phyloP scores from a whole-genome alignment of 78 protist species.

The Emiliania huxleyi region DNA sequence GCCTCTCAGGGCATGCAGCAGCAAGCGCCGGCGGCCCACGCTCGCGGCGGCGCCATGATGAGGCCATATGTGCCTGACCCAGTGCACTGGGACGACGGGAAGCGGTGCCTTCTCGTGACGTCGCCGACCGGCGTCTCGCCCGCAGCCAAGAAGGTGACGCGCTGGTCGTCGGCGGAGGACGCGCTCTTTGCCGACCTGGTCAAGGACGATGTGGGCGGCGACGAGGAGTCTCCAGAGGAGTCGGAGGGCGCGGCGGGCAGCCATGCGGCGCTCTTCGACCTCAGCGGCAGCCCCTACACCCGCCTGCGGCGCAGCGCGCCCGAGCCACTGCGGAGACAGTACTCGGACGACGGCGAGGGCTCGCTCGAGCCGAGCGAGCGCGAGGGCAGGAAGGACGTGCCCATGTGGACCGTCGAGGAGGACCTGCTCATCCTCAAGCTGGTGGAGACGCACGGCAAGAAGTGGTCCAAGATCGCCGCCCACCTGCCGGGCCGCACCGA shows the following conservation, averaged over 20 bases:
- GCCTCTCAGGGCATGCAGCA: no score
- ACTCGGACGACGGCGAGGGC: neutral
- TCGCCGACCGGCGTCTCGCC: neutral
- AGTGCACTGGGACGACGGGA: neutral
- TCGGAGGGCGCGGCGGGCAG: neutral
- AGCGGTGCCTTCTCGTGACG: neutral
- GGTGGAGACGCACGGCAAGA: neutral
- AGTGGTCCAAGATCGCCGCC: neutral
- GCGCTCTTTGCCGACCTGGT: neutral
- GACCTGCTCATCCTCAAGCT: neutral
- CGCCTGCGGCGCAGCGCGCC: neutral
- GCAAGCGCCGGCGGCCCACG: no score
- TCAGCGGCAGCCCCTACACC: no score
- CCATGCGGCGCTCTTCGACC: neutral
- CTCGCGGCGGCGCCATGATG: no score
- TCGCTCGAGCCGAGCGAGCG: neutral
- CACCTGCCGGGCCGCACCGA: conserved; percentile 16
- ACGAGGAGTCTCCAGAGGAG: neutral
- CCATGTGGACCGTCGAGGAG: conserved; percentile 18
- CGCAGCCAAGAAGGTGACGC: neutral
- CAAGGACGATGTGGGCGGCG: neutral
- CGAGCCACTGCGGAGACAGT: neutral
- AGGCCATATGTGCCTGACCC: no score
- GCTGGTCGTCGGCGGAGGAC: neutral
- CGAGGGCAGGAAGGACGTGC: neutral